phyloP scores from a whole-genome alignment of 2,329 filamentous ascomycete genomes.

The Fusarium sp. region DNA sequence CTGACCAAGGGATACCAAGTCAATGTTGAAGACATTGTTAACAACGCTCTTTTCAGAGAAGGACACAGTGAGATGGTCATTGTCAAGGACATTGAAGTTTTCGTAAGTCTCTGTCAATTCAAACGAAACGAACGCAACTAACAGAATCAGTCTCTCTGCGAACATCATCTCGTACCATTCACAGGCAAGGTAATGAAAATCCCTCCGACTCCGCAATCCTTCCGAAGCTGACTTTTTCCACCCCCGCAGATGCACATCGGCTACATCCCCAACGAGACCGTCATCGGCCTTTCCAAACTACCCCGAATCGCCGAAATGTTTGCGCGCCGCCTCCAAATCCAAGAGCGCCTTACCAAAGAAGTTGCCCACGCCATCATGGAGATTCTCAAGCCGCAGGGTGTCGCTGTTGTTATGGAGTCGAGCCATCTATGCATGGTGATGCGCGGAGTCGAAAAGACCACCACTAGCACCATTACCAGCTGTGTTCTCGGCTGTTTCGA shows the following conservation, averaged over 20 bases:
- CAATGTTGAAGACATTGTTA: conserved; percentile 91
- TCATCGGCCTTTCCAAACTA: conserved; percentile 95
- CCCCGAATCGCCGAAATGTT: conserved; percentile 98
- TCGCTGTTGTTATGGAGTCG: conserved; percentile 97
- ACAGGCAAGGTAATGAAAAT: conserved; percentile 79
- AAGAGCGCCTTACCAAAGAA: conserved; percentile 95
- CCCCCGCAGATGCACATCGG: conserved; percentile 90
- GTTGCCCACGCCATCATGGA: conserved; percentile 95
- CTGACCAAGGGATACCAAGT: conserved; percentile 98
- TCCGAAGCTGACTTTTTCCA: conserved; percentile 8
- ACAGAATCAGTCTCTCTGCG: conserved; percentile 77
- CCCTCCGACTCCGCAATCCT: conserved; percentile 1
- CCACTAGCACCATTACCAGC: conserved; percentile 89
- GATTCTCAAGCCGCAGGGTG: conserved; percentile 91
- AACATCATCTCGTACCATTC: conserved; percentile 97
- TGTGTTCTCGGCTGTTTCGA: conserved; percentile 98
- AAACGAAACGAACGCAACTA: not conserved
- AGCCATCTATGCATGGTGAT: conserved; percentile 99
- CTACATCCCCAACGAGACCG: conserved; percentile 91
- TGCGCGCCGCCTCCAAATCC: conserved; percentile 90
- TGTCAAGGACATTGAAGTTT: conserved; percentile 96
- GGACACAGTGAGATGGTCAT: conserved; percentile 98
- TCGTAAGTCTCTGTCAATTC: conserved; percentile 16
- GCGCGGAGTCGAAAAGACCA: conserved; percentile 95
- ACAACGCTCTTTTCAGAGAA: conserved; percentile 94